Evolutionary conservation across 805 yeast genomes (phyloP), one percentile per base, ranked within the genome.

Genomic region (Wickerhamiella australiensis): DNA sequence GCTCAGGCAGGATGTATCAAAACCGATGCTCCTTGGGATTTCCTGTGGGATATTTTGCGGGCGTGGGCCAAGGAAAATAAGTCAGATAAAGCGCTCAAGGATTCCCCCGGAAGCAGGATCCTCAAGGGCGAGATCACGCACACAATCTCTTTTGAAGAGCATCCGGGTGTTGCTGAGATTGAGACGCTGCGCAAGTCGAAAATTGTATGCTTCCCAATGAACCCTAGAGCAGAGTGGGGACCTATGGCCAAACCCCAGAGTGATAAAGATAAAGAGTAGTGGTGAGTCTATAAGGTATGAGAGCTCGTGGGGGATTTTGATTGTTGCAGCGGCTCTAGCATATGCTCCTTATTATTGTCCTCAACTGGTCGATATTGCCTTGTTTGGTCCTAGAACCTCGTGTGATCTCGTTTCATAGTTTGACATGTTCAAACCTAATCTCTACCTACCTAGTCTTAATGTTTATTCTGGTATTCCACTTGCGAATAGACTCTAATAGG

Each of bases 211-310:
- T 90, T 75, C 65, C 98, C 88, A 63, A 87, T 80, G 61, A 90
- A 88, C 61, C 99, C 99, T 13, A 76, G 86, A 0, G 85, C 84
- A 62, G 81, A 85, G 63, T 92, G 99, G 99, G 99, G 99, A 1
- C 99, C 97, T 33, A 85, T 83, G 68, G 78, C 95, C 2, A 79
- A 82, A 60, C 58, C 60, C 46, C 94, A 94, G 8, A 43, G 31
- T 1, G 35, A 29, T 13, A 53, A 49, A 21, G 57, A 53, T n/a
- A n/a, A n/a, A n/a, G n/a, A n/a, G n/a, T n/a, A n/a, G n/a, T n/a
- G n/a, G n/a, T n/a, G n/a, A n/a, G n/a, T n/a, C n/a, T n/a, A n/a
- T n/a, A n/a, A n/a, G n/a, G n/a, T n/a, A n/a, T n/a, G n/a, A n/a
- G n/a, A n/a, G n/a, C n/a, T n/a, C n/a, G n/a, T n/a, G n/a, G n/a